Percentiles rank a stretch among this genome's conserved stretches.
These are phyloP conservation scores for Macrotyloma uniflorum DNA, from an alignment of 306 rosid species.

Conservation along the genomic window DNA sequence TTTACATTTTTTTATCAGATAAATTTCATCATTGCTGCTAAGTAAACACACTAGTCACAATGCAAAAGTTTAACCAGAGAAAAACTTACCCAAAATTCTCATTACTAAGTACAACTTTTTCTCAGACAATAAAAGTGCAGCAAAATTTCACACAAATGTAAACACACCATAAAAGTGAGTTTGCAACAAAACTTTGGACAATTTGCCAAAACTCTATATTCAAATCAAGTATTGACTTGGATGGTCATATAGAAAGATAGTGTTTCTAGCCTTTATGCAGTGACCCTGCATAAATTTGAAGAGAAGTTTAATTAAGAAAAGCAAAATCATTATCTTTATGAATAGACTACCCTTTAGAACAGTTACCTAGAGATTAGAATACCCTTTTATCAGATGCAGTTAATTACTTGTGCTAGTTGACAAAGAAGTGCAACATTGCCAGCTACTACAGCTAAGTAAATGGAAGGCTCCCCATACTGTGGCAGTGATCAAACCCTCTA, in stretches of 20 bases:
- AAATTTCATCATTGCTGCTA: background rate
- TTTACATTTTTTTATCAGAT: background rate
- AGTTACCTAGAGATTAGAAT: background rate
- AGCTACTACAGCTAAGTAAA: slow-evolving; percentile 27
- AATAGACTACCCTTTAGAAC: slow-evolving; percentile 18
- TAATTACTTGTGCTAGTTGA: slow-evolving; percentile 34
- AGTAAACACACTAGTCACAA: background rate
- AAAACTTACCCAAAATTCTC: too few relatives aligned
- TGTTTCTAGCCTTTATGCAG: slow-evolving; percentile 15
- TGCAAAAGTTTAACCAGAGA: too few relatives aligned
- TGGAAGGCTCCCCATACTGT: slow-evolving; percentile 23
- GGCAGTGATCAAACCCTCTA: slow-evolving; percentile 14
- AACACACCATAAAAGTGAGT: too few relatives aligned
- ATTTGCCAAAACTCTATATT: background rate
- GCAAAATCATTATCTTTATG: background rate
- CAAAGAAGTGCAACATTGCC: slow-evolving; percentile 36
- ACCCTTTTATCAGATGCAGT: slow-evolving; percentile 15
- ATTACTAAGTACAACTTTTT: too few relatives aligned
- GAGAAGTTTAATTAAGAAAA: slow-evolving; percentile 8
- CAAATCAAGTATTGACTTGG: too few relatives aligned
- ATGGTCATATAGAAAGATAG: background rate
- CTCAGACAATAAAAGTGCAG: too few relatives aligned
- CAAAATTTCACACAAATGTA: too few relatives aligned
- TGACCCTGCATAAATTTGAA: slow-evolving; percentile 13
- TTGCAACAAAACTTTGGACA: background rate